phyloP scores from a whole-genome alignment of 257 asterid genomes.

The Forsythia viridissima region DNA sequence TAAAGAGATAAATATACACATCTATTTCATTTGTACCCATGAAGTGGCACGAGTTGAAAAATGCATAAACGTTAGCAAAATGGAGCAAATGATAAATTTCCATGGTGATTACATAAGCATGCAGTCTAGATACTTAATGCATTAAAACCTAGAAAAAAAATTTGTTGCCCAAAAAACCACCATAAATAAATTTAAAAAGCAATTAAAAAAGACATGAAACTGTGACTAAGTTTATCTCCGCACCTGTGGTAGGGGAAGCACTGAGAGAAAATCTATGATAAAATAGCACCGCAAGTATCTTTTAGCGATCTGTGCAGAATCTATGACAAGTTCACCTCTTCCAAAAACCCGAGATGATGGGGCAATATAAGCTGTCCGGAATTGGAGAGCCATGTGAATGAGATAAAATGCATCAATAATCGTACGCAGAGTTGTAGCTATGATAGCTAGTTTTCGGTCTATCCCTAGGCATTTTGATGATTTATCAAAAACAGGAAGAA shows the following conservation, averaged over 20 bases:
- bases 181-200: background rate
- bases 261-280: conserved; percentile 84
- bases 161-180: background rate
- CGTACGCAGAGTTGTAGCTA: conserved; percentile 90
- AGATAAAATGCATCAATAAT: conserved; percentile 86
- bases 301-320: conserved; percentile 89
- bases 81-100: background rate
- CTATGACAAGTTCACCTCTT: conserved; percentile 97
- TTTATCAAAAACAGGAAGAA: conserved; percentile 80
- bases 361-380: conserved; percentile 95
- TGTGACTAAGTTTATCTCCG: conserved; percentile 20
- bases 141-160: background rate
- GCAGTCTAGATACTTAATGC: background rate
- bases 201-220: conserved; percentile 3
- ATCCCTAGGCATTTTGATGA: conserved; percentile 79
- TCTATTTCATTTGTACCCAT: background rate
- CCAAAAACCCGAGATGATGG: conserved; percentile 99
- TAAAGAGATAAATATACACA: too few species aligned
- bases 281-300: conserved; percentile 85
- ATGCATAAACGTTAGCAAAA: background rate
- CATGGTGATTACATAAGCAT: background rate
- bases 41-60: background rate
- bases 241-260: conserved; percentile 98
- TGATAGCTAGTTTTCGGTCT: conserved; percentile 76
- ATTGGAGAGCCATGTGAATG: conserved; percentile 89